Conservation (phyloP, 257 asterid species). For the Rubia yunnanensis region DNA sequence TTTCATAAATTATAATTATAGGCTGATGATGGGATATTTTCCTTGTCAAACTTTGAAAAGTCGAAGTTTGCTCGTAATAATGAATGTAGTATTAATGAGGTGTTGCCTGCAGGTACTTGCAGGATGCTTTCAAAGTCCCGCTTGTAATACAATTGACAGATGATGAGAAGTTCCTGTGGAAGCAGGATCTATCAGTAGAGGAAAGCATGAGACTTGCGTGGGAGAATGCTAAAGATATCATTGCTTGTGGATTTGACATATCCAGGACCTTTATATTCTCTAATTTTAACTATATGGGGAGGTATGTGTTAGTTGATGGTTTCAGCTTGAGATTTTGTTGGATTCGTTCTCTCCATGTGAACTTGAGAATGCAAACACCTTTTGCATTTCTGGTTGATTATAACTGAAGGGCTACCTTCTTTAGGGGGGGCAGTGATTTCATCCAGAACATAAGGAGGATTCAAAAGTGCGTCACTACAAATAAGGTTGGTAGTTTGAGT, state of each 20-base stretch:
- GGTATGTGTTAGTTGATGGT: slow-evolving; percentile 41
- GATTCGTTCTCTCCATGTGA: background rate
- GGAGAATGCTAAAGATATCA: slow-evolving; percentile 96
- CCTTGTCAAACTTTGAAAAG: background rate
- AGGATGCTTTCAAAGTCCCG: slow-evolving; percentile 94
- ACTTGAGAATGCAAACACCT: background rate
- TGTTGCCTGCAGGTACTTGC: slow-evolving; percentile 54
- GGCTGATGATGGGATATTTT: background rate
- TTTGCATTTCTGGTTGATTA: background rate
- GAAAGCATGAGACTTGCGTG: slow-evolving; percentile 94
- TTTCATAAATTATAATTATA: background rate
- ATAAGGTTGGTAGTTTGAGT: slow-evolving; percentile 47
- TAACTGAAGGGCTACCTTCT: background rate
- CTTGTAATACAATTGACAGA: slow-evolving; percentile 90
- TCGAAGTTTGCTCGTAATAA: background rate
- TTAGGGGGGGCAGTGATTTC: slow-evolving; percentile 55
- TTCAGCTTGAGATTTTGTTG: background rate
- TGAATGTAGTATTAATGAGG: background rate
- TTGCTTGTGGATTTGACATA: slow-evolving; percentile 92
- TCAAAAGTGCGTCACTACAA: slow-evolving; percentile 77
- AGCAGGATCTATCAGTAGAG: slow-evolving; percentile 76
- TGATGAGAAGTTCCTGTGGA: slow-evolving; percentile 99
- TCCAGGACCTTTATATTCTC: slow-evolving; percentile 90
- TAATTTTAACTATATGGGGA: slow-evolving; percentile 86
- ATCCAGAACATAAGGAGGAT: slow-evolving; percentile 85